Evolutionary conservation across 805 yeast species (phyloP).

Genomic region (Debaryomyces castellii): DNA sequence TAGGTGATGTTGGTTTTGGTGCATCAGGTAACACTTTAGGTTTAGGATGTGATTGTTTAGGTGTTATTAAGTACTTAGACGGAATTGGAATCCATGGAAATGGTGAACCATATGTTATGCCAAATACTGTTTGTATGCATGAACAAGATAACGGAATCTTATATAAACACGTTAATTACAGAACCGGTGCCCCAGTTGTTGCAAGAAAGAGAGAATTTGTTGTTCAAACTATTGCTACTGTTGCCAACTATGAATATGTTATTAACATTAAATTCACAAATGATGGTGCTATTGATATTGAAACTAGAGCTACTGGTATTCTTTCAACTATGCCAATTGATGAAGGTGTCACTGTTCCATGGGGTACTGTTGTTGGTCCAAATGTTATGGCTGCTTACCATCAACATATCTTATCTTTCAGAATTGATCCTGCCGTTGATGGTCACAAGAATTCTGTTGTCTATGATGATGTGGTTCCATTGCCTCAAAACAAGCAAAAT

Average conservation of each 20-base stretch:
- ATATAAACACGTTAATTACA: conserved; percentile 77
- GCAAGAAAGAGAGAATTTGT: conserved; percentile 79
- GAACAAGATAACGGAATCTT: conserved; percentile 76
- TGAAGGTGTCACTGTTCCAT: conserved; percentile 61
- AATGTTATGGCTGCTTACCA: conserved; percentile 83
- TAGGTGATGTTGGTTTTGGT: conserved; percentile 86
- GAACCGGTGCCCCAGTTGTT: conserved; percentile 68
- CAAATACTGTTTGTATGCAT: conserved; percentile 77
- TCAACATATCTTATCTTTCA: conserved; percentile 75
- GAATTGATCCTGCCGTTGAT: conserved; percentile 81
- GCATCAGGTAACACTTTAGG: conserved; percentile 63
- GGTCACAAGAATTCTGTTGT: conserved; percentile 76
- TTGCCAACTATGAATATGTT: conserved; percentile 80
- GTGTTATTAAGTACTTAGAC: conserved; percentile 73
- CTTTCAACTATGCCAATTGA: conserved; percentile 83
- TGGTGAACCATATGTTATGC: conserved; percentile 63
- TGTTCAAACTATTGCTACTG: conserved; percentile 79
- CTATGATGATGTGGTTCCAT: conserved; percentile 64
- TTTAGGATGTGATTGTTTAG: conserved; percentile 82
- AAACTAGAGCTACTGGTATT: conserved; percentile 85
- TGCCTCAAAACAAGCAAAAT: conserved; percentile 54
- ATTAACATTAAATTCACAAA: conserved; percentile 70
- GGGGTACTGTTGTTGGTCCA: conserved; percentile 78
- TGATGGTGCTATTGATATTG: conserved; percentile 75
- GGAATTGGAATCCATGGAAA: conserved; percentile 52